Base-by-base conservation (phyloP, 371 early-diverging fungal species). In the Mucor indicus region DNA sequence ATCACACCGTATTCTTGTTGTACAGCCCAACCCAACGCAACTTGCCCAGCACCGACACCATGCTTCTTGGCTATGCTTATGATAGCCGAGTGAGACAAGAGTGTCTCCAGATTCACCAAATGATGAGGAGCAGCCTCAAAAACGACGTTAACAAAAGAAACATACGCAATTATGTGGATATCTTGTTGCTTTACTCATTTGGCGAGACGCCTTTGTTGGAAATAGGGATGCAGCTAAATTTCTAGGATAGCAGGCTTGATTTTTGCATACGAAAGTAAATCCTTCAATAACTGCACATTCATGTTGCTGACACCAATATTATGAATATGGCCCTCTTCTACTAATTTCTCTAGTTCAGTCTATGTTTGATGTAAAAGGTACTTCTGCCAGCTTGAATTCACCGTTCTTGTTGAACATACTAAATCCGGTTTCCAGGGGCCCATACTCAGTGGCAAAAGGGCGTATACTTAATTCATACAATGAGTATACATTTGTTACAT, bases 151-250 rank as follows among this genome's bases (percentile, higher is more conserved):
- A 65, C n/a, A n/a, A n/a, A n/a, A n/a, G n/a, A n/a, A n/a, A n/a
- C n/a, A n/a, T n/a, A n/a, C n/a, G n/a, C n/a, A n/a, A n/a, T n/a
- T n/a, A n/a, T n/a, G n/a, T n/a, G n/a, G n/a, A n/a, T n/a, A n/a
- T n/a, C n/a, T n/a, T n/a, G n/a, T n/a, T n/a, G n/a, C n/a, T n/a
- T n/a, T n/a, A n/a, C 53, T 54, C 48, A 77, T 39, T 67, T 58
- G 45, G 76, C 62, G 12, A 83, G 49, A 8, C 65, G 63, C 12
- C 63, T 49, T 43, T 87, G 86, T 35, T 77, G 78, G 30, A 86
- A 68, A 51, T 84, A 84, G 6, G 87, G 88, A 55, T 86, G 84
- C 12, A 81, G 60, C 52, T 89, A 83, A 33, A 78, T 65, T 69
- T 91, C 90, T 10, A 71, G 53, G 41, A 76, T 63, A 0, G 71